Percentiles rank a stretch among this genome's conserved stretches.
Evolutionary conservation across 768 basidiomycete species (phyloP).

Genomic region (Lyophyllum atratum): DNA sequence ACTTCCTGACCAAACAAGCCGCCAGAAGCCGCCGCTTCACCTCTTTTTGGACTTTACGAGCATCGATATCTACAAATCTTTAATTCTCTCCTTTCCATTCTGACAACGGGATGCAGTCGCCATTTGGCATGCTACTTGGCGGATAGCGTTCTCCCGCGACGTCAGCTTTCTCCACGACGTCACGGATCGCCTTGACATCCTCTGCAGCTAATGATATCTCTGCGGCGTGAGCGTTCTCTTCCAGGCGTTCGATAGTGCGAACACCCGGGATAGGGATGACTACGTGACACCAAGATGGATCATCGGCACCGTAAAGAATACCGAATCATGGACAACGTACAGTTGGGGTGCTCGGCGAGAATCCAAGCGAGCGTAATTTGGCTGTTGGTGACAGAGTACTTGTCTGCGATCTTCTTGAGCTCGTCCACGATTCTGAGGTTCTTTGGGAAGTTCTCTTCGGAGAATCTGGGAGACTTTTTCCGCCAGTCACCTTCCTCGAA

Average conservation of each 20-base stretch:
- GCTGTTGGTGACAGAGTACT: conserved; percentile 37
- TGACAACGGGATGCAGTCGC: conserved; percentile 20
- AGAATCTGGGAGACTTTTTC: conserved; percentile 23
- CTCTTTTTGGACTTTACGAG: background rate
- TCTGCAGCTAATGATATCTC: conserved; percentile 19
- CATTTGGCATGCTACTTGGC: conserved; percentile 13
- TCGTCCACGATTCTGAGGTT: conserved; percentile 36
- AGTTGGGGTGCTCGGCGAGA: conserved; percentile 28
- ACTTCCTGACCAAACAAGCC: no score
- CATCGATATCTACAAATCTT: background rate
- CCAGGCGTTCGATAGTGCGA: conserved; percentile 16
- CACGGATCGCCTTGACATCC: conserved; percentile 24
- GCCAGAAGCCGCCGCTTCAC: no score
- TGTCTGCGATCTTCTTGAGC: conserved; percentile 32
- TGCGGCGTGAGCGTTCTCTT: conserved; percentile 23
- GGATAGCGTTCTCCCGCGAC: conserved; percentile 23
- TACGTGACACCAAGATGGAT: conserved; percentile 1
- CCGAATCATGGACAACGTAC: conserved; percentile 2
- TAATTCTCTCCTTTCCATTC: conserved; percentile 17
- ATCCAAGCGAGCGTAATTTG: conserved; percentile 51
- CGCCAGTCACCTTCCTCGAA: conserved; percentile 4
- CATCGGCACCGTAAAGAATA: background rate
- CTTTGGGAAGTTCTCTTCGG: conserved; percentile 43
- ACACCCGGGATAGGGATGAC: conserved; percentile 29
- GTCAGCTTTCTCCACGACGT: conserved; percentile 16